A percentile compares a stretch with the other conserved stretches of the same genome.
Conservation (phyloP, 2,329 filamentous ascomycete species). For the Xylariomycetidae sp. region DNA sequence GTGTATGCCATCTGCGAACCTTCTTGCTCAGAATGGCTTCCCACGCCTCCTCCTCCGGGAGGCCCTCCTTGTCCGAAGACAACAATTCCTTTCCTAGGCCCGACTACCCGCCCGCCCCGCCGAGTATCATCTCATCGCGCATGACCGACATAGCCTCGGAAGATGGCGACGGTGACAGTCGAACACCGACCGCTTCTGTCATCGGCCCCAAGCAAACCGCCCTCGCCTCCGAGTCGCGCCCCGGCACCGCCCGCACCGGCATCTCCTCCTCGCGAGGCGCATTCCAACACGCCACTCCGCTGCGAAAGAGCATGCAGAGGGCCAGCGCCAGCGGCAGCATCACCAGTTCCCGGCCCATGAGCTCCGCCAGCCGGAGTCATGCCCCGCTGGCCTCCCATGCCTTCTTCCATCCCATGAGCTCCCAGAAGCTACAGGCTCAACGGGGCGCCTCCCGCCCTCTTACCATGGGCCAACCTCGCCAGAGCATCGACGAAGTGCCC, state of each 20-base stretch:
- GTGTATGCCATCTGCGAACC: background rate
- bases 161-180: conserved; percentile 38
- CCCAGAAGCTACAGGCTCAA: conserved; percentile 87
- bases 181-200: conserved; percentile 23
- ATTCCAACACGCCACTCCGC: conserved; percentile 50
- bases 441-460: conserved; percentile 51
- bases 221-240: conserved; percentile 44
- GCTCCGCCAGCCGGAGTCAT: conserved; percentile 73
- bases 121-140: conserved; percentile 65
- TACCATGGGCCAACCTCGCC: conserved; percentile 33
- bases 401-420: conserved; percentile 96
- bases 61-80: conserved; percentile 31
- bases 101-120: conserved; percentile 41
- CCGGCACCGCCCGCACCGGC: conserved; percentile 48
- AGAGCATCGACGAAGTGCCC: conserved; percentile 22
- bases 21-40: conserved; percentile 29
- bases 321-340: conserved; percentile 36
- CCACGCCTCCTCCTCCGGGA: conserved; percentile 29
- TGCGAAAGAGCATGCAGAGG: conserved; percentile 45
- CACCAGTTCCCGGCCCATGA: conserved; percentile 48
- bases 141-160: conserved; percentile 61
- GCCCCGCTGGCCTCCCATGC: conserved; percentile 84
- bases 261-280: conserved; percentile 42
- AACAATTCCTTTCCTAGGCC: conserved; percentile 33
- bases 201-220: conserved; percentile 26